A percentile compares a stretch with the other conserved stretches of the same genome.
These are phyloP conservation scores for Cicer pinnatifidum DNA, from an alignment of 306 rosid genomes.

Conservation along the genomic window DNA sequence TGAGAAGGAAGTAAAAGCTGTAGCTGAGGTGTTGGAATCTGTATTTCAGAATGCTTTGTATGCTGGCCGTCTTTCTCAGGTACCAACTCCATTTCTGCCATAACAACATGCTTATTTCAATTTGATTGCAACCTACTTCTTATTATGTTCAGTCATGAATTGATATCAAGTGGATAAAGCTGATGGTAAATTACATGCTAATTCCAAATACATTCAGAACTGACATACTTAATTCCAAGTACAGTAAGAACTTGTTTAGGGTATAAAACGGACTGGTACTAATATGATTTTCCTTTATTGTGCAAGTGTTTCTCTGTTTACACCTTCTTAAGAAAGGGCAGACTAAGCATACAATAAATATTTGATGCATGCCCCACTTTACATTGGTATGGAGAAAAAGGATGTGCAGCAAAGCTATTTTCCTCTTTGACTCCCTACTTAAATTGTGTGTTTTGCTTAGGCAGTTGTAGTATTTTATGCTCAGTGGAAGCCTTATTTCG, in stretches of 20 bases:
- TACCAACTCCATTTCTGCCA: constrained; percentile 43
- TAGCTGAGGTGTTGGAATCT: constrained; percentile 83
- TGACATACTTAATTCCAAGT: background rate
- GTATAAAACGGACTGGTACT: background rate
- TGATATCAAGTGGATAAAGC: constrained; percentile 2
- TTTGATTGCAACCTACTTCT: constrained; percentile 9
- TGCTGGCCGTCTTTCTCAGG: constrained; percentile 98
- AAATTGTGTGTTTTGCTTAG: too few relatives aligned
- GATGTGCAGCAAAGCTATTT: background rate
- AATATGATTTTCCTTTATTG: background rate
- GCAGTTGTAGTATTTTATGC: background rate
- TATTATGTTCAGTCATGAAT: constrained; percentile 25
- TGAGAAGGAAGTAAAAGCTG: constrained; percentile 95
- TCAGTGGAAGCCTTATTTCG: background rate
- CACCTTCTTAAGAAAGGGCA: background rate
- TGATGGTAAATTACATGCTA: background rate
- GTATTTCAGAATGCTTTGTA: constrained; percentile 87
- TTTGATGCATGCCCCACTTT: background rate
- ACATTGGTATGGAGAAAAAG: background rate
- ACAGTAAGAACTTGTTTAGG: background rate
- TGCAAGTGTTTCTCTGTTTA: background rate
- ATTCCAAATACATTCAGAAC: background rate
- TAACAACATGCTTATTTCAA: constrained; percentile 19
- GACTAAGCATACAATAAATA: background rate
- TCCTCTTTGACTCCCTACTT: too few relatives aligned